Conservation (phyloP, 2,329 filamentous ascomycete genomes). For the Hymenoscyphus albidus region DNA sequence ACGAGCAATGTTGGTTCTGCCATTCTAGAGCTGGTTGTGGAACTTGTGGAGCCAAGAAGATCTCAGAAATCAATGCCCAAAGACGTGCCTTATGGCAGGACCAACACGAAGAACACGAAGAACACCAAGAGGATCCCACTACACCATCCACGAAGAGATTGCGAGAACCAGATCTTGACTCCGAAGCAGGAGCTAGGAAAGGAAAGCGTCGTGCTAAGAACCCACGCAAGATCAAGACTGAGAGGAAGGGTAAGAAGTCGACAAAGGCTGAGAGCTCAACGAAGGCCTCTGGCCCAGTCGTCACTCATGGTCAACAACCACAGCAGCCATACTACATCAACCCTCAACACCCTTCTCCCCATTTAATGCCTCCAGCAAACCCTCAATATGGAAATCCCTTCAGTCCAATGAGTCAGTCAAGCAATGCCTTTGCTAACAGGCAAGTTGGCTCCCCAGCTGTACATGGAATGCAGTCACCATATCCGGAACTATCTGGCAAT, state of each 20-base stretch:
- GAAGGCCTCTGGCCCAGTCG: neutral
- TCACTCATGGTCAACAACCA: neutral
- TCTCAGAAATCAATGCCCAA: neutral
- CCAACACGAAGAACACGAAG: neutral
- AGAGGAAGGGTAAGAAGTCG: neutral
- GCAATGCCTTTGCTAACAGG: neutral
- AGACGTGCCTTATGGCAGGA: neutral
- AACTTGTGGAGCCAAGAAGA: slow-evolving; percentile 16
- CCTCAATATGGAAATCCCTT: neutral
- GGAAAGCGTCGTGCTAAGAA: neutral
- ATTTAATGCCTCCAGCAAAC: neutral
- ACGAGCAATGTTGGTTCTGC: slow-evolving; percentile 26
- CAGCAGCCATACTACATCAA: neutral
- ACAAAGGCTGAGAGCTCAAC: neutral
- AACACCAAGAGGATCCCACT: neutral
- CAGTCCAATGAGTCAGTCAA: neutral
- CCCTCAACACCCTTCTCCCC: neutral
- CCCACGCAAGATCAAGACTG: neutral
- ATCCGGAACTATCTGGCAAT: neutral
- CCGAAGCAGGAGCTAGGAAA: neutral
- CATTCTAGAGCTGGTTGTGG: slow-evolving; percentile 18
- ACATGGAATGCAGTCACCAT: neutral
- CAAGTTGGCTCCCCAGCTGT: neutral
- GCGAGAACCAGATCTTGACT: neutral
- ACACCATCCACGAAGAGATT: slow-evolving; percentile 1